phyloP scores from a whole-genome alignment of 139 green algal genomes.

The Volvox reticuliferus region DNA sequence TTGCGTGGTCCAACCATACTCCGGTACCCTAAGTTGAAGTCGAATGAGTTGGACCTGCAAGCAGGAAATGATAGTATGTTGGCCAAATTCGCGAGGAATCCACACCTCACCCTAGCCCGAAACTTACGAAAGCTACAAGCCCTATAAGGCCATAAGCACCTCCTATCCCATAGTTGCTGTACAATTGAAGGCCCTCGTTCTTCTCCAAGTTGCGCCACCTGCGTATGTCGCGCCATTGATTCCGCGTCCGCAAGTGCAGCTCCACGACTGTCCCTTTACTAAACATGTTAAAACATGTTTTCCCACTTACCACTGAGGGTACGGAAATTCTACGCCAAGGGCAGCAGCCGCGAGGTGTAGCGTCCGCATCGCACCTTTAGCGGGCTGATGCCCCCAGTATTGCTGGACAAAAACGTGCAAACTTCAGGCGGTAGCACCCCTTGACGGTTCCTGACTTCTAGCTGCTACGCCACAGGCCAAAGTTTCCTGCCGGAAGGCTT shows the following conservation, averaged over 20 bases:
- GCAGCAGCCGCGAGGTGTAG: not conserved
- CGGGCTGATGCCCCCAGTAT: too few relatives aligned
- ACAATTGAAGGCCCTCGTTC: constrained; percentile 55
- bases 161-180: constrained; percentile 72
- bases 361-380: not conserved
- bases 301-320: constrained; percentile 21
- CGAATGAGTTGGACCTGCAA: constrained; percentile 85
- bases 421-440: too few relatives aligned
- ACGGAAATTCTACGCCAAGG: constrained; percentile 11
- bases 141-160: constrained; percentile 76
- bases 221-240: constrained; percentile 17
- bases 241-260: not conserved
- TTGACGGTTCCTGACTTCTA: too few relatives aligned
- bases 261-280: not conserved
- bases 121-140: constrained; percentile 76
- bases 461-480: too few relatives aligned
- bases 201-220: constrained; percentile 71
- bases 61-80: too few relatives aligned
- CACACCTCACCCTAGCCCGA: too few relatives aligned
- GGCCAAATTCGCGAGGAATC: too few relatives aligned
- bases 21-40: constrained; percentile 94
- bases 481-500: too few relatives aligned
- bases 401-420: too few relatives aligned
- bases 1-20: constrained; percentile 99
- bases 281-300: not conserved